These are phyloP conservation scores for Harringtonia aguacate DNA, from an alignment of 2,329 filamentous ascomycete genomes.

Conservation along the genomic window DNA sequence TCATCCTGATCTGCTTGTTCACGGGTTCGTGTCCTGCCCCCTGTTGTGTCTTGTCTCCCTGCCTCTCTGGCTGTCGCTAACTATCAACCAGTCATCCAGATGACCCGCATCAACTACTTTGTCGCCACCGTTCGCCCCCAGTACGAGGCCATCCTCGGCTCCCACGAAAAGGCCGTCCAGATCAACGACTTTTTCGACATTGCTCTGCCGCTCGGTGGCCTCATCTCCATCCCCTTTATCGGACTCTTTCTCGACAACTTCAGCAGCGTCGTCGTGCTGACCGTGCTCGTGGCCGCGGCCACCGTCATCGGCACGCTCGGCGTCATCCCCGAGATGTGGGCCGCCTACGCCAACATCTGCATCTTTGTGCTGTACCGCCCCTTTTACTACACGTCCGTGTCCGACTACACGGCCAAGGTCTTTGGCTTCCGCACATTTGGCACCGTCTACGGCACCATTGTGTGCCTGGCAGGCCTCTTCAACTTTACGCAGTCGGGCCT, in stretches of 20 bases:
- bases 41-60: not conserved
- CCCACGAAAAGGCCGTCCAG: constrained; percentile 46
- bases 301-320: constrained; percentile 69
- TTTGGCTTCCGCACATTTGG: constrained; percentile 89
- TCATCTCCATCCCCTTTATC: constrained; percentile 80
- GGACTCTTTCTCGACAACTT: constrained; percentile 68
- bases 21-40: constrained; percentile 38
- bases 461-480: constrained; percentile 71
- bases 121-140: constrained; percentile 78
- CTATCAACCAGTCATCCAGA: constrained; percentile 44
- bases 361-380: constrained; percentile 81
- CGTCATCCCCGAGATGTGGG: constrained; percentile 56
- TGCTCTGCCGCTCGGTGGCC: constrained; percentile 68
- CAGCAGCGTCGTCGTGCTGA: constrained; percentile 60
- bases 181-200: constrained; percentile 79
- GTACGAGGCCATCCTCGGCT: constrained; percentile 64
- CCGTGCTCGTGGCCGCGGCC: constrained; percentile 57
- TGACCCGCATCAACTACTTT: constrained; percentile 85
- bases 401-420: constrained; percentile 82
- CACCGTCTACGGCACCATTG: constrained; percentile 86
- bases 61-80: not conserved
- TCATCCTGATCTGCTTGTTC: constrained; percentile 71
- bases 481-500: constrained; percentile 77
- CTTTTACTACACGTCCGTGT: constrained; percentile 85
- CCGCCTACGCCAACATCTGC: constrained; percentile 63